Evolutionary conservation across 148 eudicot species (phyloP), one percentile per base, ranked within the genome.

Genomic region (Rhododendron vialii): DNA sequence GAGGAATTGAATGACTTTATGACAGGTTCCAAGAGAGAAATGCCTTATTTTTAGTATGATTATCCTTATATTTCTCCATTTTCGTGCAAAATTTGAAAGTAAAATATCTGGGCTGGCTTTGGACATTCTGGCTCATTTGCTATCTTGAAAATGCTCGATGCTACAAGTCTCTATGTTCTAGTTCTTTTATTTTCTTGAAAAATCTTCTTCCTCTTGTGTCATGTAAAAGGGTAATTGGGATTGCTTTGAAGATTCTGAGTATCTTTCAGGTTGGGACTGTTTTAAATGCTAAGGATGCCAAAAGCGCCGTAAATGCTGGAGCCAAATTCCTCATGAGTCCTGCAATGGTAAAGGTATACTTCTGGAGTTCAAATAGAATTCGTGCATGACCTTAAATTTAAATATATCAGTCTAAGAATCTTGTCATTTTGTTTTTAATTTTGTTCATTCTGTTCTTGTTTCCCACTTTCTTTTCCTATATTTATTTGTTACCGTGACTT

Each of bases 291-390:
- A 80, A 88, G 90, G 98, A 94, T 89, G 99, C 99, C 36, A 90
- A 89, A 83, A 84, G 77, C 77, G 98, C 99, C 41, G 76, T 93
- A 67, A 91, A 89, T 30, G 89, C 88, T 24, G 99, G 98, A 87
- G 99, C 95, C 48, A 91, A 93, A 87, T 96, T 96, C 86, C 93
- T 96, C 8, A 92, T 96, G 98, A 95, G 99, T 89, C 99, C 99
- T 86, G 99, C 94, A 86, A 87, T 92, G 87, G 90, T 96, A 81
- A 90, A 86, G 92, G 98, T 93, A 88, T n/a, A 63, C 33, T 22
- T 22, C 33, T 0, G 6, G 8, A 12, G 48, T 81, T 53, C 80
- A 24, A 81, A 45, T 51, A 28, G 36, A 10, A 22, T 80, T 35
- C 33, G 38, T 15, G 43, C 69, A n/a, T 50, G 9, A 59, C 65